Evolutionary conservation across 2,329 filamentous ascomycete genomes (phyloP).

Genomic region (Alternaria tenuissima): DNA sequence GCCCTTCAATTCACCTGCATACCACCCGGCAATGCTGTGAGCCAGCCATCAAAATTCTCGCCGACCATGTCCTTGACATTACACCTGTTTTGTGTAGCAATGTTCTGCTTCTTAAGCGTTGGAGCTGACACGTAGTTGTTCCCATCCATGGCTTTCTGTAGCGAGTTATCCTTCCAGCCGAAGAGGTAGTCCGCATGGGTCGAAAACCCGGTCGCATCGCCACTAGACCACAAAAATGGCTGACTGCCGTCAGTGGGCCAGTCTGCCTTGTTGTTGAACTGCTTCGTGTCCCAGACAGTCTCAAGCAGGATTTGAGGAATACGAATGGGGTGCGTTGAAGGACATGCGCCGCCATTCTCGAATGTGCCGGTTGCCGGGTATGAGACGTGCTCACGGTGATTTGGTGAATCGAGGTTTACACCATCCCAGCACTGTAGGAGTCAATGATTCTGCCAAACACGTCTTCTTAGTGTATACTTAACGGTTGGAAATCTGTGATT

Average conservation of each 20-base stretch:
- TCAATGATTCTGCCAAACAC: neutral
- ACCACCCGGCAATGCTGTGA: constrained; percentile 28
- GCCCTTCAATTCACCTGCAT: constrained; percentile 9
- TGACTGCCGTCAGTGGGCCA: constrained; percentile 44
- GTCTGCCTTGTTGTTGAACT: constrained; percentile 44
- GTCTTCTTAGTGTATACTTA: neutral
- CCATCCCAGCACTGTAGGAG: constrained; percentile 35
- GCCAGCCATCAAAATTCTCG: constrained; percentile 42
- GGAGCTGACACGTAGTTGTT: constrained; percentile 41
- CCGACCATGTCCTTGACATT: constrained; percentile 42
- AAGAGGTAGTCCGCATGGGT: constrained; percentile 47
- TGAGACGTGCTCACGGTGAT: constrained; percentile 37
- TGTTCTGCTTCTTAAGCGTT: constrained; percentile 44
- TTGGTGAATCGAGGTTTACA: constrained; percentile 36
- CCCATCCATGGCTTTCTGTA: constrained; percentile 35
- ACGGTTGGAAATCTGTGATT: constrained; percentile 38
- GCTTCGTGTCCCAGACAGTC: constrained; percentile 45
- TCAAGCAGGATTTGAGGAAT: constrained; percentile 45
- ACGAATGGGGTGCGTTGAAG: constrained; percentile 37
- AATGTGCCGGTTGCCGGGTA: constrained; percentile 42
- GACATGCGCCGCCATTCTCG: constrained; percentile 41
- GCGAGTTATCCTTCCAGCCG: constrained; percentile 28
- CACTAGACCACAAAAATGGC: constrained; percentile 44
- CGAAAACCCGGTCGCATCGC: constrained; percentile 37
- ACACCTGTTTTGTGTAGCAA: constrained; percentile 47